A percentile compares a stretch with the other conserved stretches of the same genome.
Conservation (phyloP, 1,284 basidiomycete genomes). For the Malassezia arunalokei region DNA sequence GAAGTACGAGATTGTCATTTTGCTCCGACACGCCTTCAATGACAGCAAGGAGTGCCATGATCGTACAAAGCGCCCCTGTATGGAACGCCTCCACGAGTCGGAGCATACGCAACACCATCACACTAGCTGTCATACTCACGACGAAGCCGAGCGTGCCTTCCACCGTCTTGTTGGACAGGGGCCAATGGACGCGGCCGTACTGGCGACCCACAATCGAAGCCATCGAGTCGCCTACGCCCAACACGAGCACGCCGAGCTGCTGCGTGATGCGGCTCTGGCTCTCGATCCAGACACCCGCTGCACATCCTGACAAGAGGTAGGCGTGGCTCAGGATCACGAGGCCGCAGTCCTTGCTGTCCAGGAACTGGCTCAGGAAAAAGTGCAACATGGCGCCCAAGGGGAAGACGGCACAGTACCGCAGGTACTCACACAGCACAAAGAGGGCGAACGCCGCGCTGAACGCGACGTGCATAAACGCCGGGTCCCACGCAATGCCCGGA, state of each 20-base stretch:
- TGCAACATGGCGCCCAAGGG: constrained; percentile 88
- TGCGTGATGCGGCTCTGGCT: constrained; percentile 48
- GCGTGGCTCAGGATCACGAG: constrained; percentile 95
- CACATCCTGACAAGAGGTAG: constrained; percentile 88
- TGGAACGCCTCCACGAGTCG: constrained; percentile 48
- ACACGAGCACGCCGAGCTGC: constrained; percentile 76
- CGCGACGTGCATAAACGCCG: constrained; percentile 85
- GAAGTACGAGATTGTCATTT: constrained; percentile 43
- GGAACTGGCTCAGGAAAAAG: constrained; percentile 84
- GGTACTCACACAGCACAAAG: constrained; percentile 43
- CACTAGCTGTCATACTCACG: constrained; percentile 58
- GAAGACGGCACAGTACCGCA: constrained; percentile 86
- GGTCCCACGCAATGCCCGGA: constrained; percentile 81
- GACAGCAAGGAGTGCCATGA: constrained; percentile 23
- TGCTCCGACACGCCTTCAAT: constrained; percentile 42
- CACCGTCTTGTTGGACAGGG: constrained; percentile 71
- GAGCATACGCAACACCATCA: constrained; percentile 59
- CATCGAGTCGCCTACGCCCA: constrained; percentile 87
- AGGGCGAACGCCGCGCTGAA: constrained; percentile 58
- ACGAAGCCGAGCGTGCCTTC: constrained; percentile 80
- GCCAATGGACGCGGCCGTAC: constrained; percentile 70
- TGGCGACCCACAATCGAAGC: constrained; percentile 83
- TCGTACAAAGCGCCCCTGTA: constrained; percentile 18
- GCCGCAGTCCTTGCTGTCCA: constrained; percentile 87
- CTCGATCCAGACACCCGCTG: constrained; percentile 86